These are phyloP conservation scores for Sonneratia alba DNA, from an alignment of 345 rosid genomes.

Conservation along the genomic window DNA sequence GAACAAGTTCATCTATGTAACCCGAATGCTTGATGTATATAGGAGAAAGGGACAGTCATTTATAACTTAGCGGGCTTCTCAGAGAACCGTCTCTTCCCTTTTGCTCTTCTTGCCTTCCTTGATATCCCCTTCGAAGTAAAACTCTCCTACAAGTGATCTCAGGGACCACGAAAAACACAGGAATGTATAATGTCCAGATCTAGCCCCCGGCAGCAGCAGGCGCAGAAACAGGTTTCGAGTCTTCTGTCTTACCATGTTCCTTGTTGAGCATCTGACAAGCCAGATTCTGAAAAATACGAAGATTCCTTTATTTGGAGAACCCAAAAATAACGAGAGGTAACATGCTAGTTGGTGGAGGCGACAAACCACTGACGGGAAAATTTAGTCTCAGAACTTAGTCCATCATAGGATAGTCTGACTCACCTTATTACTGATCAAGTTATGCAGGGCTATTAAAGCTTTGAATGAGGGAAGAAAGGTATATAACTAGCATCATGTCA, in stretches of 20 bases:
- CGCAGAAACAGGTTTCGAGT: conserved; percentile 55
- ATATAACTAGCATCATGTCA: conserved; percentile 83
- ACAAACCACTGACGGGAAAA: neutral
- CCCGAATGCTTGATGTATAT: too few species aligned
- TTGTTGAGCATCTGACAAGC: conserved; percentile 64
- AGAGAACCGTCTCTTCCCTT: too few species aligned
- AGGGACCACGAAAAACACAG: neutral
- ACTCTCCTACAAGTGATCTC: too few species aligned
- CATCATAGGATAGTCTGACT: neutral
- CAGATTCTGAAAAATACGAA: neutral
- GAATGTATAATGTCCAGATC: neutral
- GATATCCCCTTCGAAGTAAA: neutral
- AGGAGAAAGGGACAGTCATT: too few species aligned
- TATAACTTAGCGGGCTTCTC: too few species aligned
- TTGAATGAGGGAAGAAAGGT: conserved; percentile 67
- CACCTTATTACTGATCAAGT: conserved; percentile 94
- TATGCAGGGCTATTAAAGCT: conserved; percentile 82
- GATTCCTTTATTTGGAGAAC: too few species aligned
- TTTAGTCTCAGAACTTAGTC: neutral
- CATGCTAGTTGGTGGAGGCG: neutral
- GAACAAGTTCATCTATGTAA: too few species aligned
- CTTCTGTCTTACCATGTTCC: conserved; percentile 86
- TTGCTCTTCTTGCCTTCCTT: neutral
- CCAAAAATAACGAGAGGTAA: too few species aligned
- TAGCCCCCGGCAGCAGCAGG: conserved; percentile 38